Evolutionary conservation across 2,329 filamentous ascomycete species (phyloP), one percentile per base, ranked within the genome.

Genomic region (Cercospora sp.): DNA sequence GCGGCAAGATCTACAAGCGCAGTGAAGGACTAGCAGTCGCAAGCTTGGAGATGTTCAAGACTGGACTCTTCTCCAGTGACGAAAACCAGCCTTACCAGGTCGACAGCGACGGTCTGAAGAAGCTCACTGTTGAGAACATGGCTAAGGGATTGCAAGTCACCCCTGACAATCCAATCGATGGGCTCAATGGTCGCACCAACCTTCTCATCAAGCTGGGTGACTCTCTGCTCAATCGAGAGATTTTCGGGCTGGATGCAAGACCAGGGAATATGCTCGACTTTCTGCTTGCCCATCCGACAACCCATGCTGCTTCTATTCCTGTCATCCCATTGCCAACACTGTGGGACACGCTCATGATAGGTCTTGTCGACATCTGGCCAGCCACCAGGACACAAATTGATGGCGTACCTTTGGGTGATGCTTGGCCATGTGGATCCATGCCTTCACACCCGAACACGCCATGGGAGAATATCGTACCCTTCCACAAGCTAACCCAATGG

Each of bases 221-320:
- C 70, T 94, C 94, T 5, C 82, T 99, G 64, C 86, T 90, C 57
- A 93, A 94, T 77, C 85, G 88, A 67, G 90, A 95, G 61, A 90
- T 93, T 74, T 99, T 97, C 79, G 94, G 94, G 26, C 85, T 87
- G 1, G 89, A 94, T 76, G 91, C 90, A 62, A 87, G 95, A 67
- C 95, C 95, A 10, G 95, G 95, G 73, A 96, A 97, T 78, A 93
- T 99, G 89, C 88, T 98, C 70, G 94, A 98, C 79, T 94, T 97
- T 78, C 88, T 98, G n/a, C 87, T 98, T 45, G 91, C 91, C 3
- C 95, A 98, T 77, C 92, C 94, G 1, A 90, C 92, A 2, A 97
- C 94, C 5, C 90, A 94, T 77, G 93, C 92, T 13, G 92, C 92
- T 0, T 96, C 93, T 0, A 91, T 93, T 59, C 92, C 94, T 1